These are phyloP conservation scores for Backusella circina DNA, from an alignment of 192 early-diverging fungal genomes.

Conservation along the genomic window DNA sequence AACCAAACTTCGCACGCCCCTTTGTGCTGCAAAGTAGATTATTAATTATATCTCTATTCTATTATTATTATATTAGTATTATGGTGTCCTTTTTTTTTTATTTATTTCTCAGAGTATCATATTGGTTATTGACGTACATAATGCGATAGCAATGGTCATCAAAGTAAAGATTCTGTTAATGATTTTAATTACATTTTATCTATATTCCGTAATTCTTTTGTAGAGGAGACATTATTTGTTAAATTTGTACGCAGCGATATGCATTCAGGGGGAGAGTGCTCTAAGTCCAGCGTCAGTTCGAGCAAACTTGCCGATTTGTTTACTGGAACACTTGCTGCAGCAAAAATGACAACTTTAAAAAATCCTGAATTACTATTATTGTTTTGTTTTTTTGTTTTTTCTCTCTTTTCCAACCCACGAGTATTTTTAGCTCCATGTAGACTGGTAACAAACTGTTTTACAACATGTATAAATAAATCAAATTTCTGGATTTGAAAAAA, in stretches of 20 bases:
- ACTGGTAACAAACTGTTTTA: background rate
- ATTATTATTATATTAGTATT: background rate
- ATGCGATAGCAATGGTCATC: background rate
- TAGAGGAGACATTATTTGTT: background rate
- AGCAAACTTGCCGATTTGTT: background rate
- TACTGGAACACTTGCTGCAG: background rate
- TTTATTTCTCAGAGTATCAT: background rate
- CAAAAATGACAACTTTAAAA: background rate
- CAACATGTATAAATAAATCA: background rate
- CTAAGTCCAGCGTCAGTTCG: background rate
- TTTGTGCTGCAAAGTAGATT: background rate
- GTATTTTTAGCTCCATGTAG: background rate
- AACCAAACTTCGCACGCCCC: background rate
- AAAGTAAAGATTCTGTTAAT: background rate
- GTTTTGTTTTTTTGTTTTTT: no score
- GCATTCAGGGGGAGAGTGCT: background rate
- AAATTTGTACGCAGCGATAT: background rate
- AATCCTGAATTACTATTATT: background rate
- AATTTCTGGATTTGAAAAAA: background rate
- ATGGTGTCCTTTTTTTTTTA: no score
- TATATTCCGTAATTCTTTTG: background rate
- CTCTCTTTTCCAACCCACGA: background rate
- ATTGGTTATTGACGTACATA: background rate
- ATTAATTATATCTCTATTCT: background rate
- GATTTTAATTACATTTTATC: background rate